Evolutionary conservation across 352 stramenopile genomes (phyloP), one percentile per base, ranked within the genome.

Genomic region (Thalassiosira delicatula): DNA sequence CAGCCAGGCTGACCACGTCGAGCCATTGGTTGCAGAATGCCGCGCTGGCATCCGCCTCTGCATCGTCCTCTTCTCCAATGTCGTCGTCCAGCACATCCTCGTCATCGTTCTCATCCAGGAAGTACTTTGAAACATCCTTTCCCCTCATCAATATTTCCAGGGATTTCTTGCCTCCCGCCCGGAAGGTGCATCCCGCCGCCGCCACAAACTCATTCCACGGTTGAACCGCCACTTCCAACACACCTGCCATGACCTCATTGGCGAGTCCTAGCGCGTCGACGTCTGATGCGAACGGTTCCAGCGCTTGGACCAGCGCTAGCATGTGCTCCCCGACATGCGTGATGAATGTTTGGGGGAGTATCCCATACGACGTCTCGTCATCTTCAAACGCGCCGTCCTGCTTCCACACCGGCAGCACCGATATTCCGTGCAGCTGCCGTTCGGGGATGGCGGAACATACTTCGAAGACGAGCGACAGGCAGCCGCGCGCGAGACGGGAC

Each of bases 251-350:
- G 21, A 90, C 88, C 75, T 92, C 84, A 78, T 91, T 92, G 4
- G 88, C 89, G 44, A 94, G 33, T 29, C 73, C 79, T 14, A 94
- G 60, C 12, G 84, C 72, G 42, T 90, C 70, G 17, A 54, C 57
- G 76, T 92, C 84, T 0, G 81, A 92, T n/a, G 89, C 86, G 86
- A 94, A 92, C 8, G 89, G 89, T 72, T 94, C 89, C 30, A 94
- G 81, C 19, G 86, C 82, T 60, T 94, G 89, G 8, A 94, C 89
- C 33, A 94, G 66, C 21, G 89, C 84, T 23, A 94, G 56, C 75
- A 94, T 91, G 49, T 94, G 89, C 66, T 94, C 89, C 12, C 89
- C 89, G 21, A 94, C 84, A 37, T 91, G 84, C 44, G 86, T 92
- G 40, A 94, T 91, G 69, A 92, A 94, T 12, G 65, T 59, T 68